Percentiles rank a stretch among this genome's conserved stretches.
Evolutionary conservation across 2,329 filamentous ascomycete genomes (phyloP).

Genomic region (Volutella citrinella): DNA sequence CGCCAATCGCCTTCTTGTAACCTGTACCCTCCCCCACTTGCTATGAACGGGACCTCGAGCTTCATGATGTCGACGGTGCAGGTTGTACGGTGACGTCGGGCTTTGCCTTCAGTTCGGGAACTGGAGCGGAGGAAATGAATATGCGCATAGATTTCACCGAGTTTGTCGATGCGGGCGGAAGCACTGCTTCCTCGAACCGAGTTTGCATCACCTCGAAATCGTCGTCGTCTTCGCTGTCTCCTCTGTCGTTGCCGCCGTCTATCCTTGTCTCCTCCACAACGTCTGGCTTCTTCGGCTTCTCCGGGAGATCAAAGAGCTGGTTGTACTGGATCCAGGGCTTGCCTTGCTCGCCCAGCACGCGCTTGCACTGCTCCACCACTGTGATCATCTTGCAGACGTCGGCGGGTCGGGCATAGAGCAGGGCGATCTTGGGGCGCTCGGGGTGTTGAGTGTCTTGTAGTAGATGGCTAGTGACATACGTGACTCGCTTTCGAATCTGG

Average conservation of each 20-base stretch:
- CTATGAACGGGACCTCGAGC: too few relatives aligned
- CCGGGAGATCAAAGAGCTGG: slow-evolving; percentile 47
- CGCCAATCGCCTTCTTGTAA: too few relatives aligned
- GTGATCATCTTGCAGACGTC: slow-evolving; percentile 65
- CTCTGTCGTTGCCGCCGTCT: slow-evolving; percentile 13
- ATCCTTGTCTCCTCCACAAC: slow-evolving; percentile 44
- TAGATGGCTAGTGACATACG: slow-evolving; percentile 43
- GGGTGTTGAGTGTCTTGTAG: slow-evolving; percentile 20
- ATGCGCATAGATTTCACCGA: slow-evolving; percentile 56
- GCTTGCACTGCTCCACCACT: slow-evolving; percentile 63
- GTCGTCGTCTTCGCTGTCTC: slow-evolving; percentile 33
- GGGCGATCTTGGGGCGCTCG: slow-evolving; percentile 32
- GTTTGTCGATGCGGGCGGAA: slow-evolving; percentile 43
- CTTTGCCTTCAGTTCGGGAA: slow-evolving; percentile 53
- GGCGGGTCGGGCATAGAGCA: slow-evolving; percentile 49
- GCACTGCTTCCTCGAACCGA: slow-evolving; percentile 53
- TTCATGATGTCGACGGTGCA: too few relatives aligned
- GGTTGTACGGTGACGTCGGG: slow-evolving; percentile 44
- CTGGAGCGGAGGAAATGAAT: slow-evolving; percentile 51
- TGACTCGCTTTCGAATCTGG: slow-evolving; percentile 55
- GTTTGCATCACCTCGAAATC: slow-evolving; percentile 57
- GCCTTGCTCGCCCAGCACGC: slow-evolving; percentile 46
- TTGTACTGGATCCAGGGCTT: slow-evolving; percentile 57
- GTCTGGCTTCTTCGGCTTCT: slow-evolving; percentile 29
- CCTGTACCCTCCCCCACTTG: too few relatives aligned